Conservation (phyloP, 148 eudicot species). For the Dysphania ambrosioides region DNA sequence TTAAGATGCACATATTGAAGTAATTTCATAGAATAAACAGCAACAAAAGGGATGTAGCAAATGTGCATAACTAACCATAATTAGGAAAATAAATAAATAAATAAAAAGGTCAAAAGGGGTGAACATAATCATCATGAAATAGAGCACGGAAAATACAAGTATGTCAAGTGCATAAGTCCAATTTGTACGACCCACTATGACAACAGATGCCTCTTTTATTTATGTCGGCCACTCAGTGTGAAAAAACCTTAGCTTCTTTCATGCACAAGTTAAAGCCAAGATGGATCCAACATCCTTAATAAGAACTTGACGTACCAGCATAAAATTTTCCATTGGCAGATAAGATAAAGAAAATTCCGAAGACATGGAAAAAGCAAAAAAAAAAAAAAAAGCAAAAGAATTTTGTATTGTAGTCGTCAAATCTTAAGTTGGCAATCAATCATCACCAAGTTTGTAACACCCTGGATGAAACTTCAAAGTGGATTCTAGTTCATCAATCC, state of each 20-base stretch:
- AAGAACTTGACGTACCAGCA: neutral
- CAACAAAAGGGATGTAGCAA: neutral
- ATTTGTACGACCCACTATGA: conserved; percentile 7
- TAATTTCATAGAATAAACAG: neutral
- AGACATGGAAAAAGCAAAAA: neutral
- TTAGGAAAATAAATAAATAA: neutral
- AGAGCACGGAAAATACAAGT: neutral
- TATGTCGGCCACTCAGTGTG: conserved; percentile 27
- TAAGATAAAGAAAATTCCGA: neutral
- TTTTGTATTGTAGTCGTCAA: neutral
- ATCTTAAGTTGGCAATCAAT: neutral
- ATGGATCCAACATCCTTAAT: conserved; percentile 4
- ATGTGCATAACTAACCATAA: neutral
- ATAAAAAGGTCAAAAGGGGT: neutral
- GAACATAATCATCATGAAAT: conserved; percentile 10
- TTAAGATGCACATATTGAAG: too few species aligned
- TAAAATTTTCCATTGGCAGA: neutral
- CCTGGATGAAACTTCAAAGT: neutral
- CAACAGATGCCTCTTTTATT: conserved; percentile 9
- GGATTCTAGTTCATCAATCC: neutral
- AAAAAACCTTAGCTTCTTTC: conserved; percentile 2
- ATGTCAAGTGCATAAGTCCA: neutral
- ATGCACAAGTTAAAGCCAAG: neutral
- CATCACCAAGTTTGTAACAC: neutral
- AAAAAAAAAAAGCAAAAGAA: neutral